Conservation (phyloP, 331 rosid genomes). For the Rosa hybrid region DNA sequence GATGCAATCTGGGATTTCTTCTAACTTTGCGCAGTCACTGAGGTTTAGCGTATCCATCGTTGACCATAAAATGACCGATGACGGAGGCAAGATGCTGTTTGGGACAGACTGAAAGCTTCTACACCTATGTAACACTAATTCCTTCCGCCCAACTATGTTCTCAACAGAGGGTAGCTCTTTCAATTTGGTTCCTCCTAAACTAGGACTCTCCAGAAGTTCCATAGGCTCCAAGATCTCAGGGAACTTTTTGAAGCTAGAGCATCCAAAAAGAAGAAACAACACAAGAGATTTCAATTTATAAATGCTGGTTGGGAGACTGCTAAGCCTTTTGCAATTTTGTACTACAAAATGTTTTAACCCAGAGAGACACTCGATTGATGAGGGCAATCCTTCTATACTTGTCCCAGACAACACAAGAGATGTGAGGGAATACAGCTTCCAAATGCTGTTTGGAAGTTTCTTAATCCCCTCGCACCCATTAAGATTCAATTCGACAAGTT, state of each 20-base stretch:
- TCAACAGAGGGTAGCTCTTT: not conserved
- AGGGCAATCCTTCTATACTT: not conserved
- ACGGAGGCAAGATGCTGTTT: not conserved
- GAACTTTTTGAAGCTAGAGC: not conserved
- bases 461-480: too few relatives aligned
- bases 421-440: too few relatives aligned
- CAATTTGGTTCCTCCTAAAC: not conserved
- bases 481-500: not conserved
- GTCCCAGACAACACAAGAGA: not conserved
- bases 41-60: not conserved
- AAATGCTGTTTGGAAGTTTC: not conserved
- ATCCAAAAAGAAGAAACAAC: too few relatives aligned
- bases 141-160: not conserved
- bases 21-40: not conserved
- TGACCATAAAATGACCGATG: not conserved
- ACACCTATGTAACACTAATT: not conserved
- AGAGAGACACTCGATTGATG: not conserved
- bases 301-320: not conserved
- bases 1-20: constrained; percentile 15
- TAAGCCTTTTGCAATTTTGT: not conserved
- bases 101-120: not conserved
- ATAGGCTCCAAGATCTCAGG: not conserved
- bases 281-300: not conserved
- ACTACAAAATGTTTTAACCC: too few relatives aligned
- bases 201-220: not conserved